Evolutionary conservation across 495 filamentous ascomycete genomes (phyloP), one percentile per base, ranked within the genome.

Genomic region (Penicillium crystallinum): DNA sequence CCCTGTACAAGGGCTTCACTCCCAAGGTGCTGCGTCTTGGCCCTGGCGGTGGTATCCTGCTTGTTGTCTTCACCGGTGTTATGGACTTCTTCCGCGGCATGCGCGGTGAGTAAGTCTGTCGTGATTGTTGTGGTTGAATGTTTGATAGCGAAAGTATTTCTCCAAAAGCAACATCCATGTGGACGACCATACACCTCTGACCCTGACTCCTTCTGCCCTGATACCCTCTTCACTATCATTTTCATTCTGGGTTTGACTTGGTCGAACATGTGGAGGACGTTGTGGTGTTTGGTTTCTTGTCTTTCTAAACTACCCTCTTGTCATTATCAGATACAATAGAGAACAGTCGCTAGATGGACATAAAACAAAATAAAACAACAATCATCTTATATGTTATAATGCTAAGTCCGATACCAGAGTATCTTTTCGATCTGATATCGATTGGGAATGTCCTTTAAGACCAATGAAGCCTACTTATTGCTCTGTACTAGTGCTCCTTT

Each of bases 1-100:
- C 93, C 11, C 76, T 98, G 41, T 98, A 98, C 76, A 98, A 98
- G 80, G 93, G 93, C 5, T 98, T 98, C 78, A 52, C 95, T 34
- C 93, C 93, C 37, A 98, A 98, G 80, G 92, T 98, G 30, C 77
- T 95, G 46, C 80, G 90, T 72, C 71, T 95, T 46, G 90, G 90
- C 18, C 90, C 90, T 21, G 90, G 90, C 67, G 90, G 90, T 69
- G 90, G 90, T 76, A 95, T 96, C 59, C 77, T 96, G 49, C 74
- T 95, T 45, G 91, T 97, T 21, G 91, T 97, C 34, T 97, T 90
- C 72, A 95, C 90, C 4, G 83, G 87, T 12, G 85, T 96, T 14
- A 95, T 95, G 87, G 92, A 97, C 61, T 92, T 93, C 71, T 97
- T 88, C 73, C 75, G 81, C 45, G 75, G 71, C 54, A 80, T 81